These are phyloP conservation scores for Calycina herbarum DNA, from an alignment of 2,329 filamentous ascomycete genomes.

Conservation along the genomic window DNA sequence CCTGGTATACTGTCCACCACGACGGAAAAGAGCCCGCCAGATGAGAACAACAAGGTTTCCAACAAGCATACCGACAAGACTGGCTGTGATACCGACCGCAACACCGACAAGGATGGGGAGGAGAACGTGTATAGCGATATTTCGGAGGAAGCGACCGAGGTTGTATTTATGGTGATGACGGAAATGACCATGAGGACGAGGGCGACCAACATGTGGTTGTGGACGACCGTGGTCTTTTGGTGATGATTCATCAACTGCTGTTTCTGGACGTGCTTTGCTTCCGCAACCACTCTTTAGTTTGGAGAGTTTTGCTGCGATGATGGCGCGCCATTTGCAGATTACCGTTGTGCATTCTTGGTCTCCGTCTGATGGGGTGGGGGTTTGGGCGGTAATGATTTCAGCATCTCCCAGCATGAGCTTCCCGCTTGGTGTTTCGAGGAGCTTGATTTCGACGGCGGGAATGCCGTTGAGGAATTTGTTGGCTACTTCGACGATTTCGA, in stretches of 20 bases:
- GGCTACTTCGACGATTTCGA: constrained; percentile 62
- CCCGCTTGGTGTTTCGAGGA: constrained; percentile 58
- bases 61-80: constrained; percentile 65
- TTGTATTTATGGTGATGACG: constrained; percentile 39
- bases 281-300: constrained; percentile 40
- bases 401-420: constrained; percentile 56
- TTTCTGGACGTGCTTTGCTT: constrained; percentile 30
- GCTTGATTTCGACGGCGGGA: constrained; percentile 57
- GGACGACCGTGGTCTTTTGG: constrained; percentile 28
- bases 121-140: constrained; percentile 61
- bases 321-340: constrained; percentile 56
- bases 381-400: constrained; percentile 37
- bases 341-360: constrained; percentile 45
- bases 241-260: constrained; percentile 17
- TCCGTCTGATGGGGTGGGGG: constrained; percentile 34
- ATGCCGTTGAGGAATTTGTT: constrained; percentile 54
- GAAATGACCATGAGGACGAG: constrained; percentile 28
- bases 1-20: constrained; percentile 35
- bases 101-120: constrained; percentile 69
- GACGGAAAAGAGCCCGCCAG: constrained; percentile 55
- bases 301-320: constrained; percentile 48
- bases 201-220: constrained; percentile 25
- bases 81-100: constrained; percentile 65
- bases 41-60: constrained; percentile 61
- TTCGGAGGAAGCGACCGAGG: constrained; percentile 52